A percentile compares a stretch with the other conserved stretches of the same genome.
These are phyloP conservation scores for Clausena lansium DNA, from an alignment of 345 rosid genomes.

Conservation along the genomic window DNA sequence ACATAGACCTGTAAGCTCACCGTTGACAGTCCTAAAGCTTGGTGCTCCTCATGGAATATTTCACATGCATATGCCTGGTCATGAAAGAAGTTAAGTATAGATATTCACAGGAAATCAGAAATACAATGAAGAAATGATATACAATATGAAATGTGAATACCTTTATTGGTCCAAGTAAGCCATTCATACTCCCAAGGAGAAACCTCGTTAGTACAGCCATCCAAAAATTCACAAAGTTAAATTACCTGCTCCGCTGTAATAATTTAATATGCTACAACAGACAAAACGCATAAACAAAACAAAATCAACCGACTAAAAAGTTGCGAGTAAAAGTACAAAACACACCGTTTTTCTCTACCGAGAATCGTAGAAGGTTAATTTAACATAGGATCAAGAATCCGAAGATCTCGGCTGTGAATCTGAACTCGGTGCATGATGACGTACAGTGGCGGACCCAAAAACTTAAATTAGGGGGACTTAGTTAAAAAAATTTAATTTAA, in stretches of 20 bases:
- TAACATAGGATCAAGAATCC: constrained; percentile 55
- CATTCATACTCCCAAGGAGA: constrained; percentile 86
- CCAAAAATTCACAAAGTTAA: constrained; percentile 56
- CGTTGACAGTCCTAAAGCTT: too few relatives aligned
- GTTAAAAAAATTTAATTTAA: too few relatives aligned
- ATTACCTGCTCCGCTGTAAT: constrained; percentile 60
- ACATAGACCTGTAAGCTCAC: too few relatives aligned
- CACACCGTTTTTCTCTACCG: constrained; percentile 34
- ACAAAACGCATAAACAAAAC: not conserved
- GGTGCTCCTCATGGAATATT: too few relatives aligned
- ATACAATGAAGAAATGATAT: not conserved
- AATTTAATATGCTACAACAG: constrained; percentile 48
- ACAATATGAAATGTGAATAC: constrained; percentile 25
- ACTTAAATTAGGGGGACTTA: too few relatives aligned
- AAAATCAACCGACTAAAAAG: constrained; percentile 4
- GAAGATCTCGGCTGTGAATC: constrained; percentile 56
- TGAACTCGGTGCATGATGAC: constrained; percentile 57
- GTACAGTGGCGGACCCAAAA: too few relatives aligned
- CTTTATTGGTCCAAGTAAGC: constrained; percentile 90
- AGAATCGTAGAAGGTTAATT: constrained; percentile 50
- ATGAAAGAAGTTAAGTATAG: not conserved
- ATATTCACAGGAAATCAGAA: not conserved
- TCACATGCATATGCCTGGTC: too few relatives aligned
- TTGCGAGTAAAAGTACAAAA: not conserved
- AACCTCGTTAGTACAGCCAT: constrained; percentile 88